Conservation (phyloP, 2,329 filamentous ascomycete species). For the Piedraia hortae region DNA sequence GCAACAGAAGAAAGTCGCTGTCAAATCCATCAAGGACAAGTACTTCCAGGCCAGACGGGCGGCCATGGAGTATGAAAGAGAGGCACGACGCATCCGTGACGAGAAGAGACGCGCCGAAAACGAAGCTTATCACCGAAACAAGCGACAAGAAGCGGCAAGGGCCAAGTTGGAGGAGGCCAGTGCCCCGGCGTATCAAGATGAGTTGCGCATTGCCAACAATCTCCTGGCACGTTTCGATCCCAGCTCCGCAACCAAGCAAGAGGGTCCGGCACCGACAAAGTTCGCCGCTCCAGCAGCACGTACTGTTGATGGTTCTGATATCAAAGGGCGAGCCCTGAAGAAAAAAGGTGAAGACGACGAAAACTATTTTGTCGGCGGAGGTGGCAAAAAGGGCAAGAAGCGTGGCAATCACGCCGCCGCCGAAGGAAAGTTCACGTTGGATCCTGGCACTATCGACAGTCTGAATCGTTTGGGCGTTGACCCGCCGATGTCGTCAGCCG, state of each 20-base stretch:
- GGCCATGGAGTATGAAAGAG: constrained; percentile 57
- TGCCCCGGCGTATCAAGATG: constrained; percentile 69
- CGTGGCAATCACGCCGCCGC: constrained; percentile 57
- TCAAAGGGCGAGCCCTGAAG: constrained; percentile 62
- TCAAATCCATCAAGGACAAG: constrained; percentile 70
- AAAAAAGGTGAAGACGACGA: constrained; percentile 65
- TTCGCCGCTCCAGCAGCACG: constrained; percentile 56
- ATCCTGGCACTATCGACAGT: constrained; percentile 76
- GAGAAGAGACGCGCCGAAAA: constrained; percentile 65
- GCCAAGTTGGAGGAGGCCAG: constrained; percentile 55
- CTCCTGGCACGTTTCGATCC: constrained; percentile 84
- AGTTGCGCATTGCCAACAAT: constrained; percentile 70
- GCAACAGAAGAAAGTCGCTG: constrained; percentile 55
- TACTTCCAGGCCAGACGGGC: constrained; percentile 65
- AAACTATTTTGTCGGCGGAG: constrained; percentile 47
- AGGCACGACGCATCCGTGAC: constrained; percentile 45
- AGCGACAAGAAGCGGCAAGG: constrained; percentile 48
- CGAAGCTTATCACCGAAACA: constrained; percentile 40
- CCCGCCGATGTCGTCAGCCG: constrained; percentile 60
- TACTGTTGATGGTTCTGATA: constrained; percentile 54
- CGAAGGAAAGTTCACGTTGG: constrained; percentile 60
- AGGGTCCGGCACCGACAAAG: constrained; percentile 32
- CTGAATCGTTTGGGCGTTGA: constrained; percentile 62
- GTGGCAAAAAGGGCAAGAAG: constrained; percentile 70
- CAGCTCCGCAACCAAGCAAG: constrained; percentile 32